A percentile compares a stretch with the other conserved stretches of the same genome.
Evolutionary conservation across 1,139 yeast genomes (phyloP).

Genomic region (Magnusiomyces suaveolens): DNA sequence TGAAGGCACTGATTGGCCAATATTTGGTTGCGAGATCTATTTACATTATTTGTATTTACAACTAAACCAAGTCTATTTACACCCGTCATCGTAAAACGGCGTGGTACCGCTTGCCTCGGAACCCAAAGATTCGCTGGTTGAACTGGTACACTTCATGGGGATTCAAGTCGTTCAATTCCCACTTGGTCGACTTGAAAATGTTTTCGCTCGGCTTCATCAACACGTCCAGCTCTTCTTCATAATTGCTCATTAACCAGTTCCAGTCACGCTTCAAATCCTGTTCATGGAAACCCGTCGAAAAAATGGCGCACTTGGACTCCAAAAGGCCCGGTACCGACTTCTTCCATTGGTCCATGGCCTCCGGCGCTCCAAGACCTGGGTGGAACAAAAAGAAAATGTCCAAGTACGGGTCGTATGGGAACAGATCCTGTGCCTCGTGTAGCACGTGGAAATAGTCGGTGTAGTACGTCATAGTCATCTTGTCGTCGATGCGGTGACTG

Average conservation of each 20-base stretch:
- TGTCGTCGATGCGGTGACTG: conserved; percentile 64
- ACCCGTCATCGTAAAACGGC: conserved; percentile 39
- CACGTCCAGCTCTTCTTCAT: conserved; percentile 68
- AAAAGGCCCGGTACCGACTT: conserved; percentile 75
- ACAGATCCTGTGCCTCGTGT: conserved; percentile 85
- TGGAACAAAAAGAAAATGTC: conserved; percentile 90
- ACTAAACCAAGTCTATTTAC: background rate
- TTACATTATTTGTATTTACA: background rate
- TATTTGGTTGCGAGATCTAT: too few relatives aligned
- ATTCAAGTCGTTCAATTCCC: conserved; percentile 84
- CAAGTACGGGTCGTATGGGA: conserved; percentile 95
- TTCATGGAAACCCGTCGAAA: conserved; percentile 82
- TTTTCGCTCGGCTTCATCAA: conserved; percentile 68
- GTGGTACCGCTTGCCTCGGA: conserved; percentile 94
- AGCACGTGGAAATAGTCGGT: conserved; percentile 85
- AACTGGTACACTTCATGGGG: conserved; percentile 91
- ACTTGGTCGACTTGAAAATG: conserved; percentile 74
- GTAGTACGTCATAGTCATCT: conserved; percentile 68
- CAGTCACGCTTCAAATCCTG: conserved; percentile 62
- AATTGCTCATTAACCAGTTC: conserved; percentile 57
- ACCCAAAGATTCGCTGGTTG: conserved; percentile 78
- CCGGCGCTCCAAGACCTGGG: conserved; percentile 86
- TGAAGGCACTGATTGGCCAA: too few relatives aligned
- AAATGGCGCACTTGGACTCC: conserved; percentile 87
- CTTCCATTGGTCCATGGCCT: conserved; percentile 68